These are phyloP conservation scores for Hypoxylon sp. DNA, from an alignment of 2,329 filamentous ascomycete genomes.

Conservation along the genomic window DNA sequence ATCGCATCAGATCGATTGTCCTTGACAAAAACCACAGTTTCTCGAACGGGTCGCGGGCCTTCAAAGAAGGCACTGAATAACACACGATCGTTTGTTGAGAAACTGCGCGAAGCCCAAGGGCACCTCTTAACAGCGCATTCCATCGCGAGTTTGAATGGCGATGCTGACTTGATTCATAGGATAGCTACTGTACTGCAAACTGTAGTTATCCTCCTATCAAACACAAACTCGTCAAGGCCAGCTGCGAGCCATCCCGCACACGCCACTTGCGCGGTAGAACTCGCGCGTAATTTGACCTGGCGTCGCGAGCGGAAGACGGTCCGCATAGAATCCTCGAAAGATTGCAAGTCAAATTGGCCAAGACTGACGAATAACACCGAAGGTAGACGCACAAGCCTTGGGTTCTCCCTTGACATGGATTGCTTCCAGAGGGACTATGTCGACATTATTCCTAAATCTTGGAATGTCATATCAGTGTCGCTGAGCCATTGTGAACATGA, in stretches of 20 bases:
- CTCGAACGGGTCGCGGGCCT: conserved; percentile 50
- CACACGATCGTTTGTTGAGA: conserved; percentile 67
- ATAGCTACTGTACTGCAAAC: conserved; percentile 74
- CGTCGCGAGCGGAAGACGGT: conserved; percentile 72
- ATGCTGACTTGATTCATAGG: conserved; percentile 72
- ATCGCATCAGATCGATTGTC: conserved; percentile 55
- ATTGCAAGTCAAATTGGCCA: conserved; percentile 54
- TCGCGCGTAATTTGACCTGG: conserved; percentile 77
- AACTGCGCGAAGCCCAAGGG: conserved; percentile 74
- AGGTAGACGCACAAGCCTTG: conserved; percentile 60
- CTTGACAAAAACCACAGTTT: conserved; percentile 55
- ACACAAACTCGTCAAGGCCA: conserved; percentile 64
- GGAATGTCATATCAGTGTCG: conserved; percentile 88
- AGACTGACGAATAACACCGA: conserved; percentile 52
- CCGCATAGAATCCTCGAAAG: conserved; percentile 56
- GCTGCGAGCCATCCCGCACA: conserved; percentile 66
- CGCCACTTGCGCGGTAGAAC: conserved; percentile 74
- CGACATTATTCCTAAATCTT: conserved; percentile 83
- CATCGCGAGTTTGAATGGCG: conserved; percentile 64
- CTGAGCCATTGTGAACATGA: conserved; percentile 86
- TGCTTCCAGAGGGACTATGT: conserved; percentile 84
- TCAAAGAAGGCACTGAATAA: conserved; percentile 47
- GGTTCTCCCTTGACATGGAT: conserved; percentile 65
- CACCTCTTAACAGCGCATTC: conserved; percentile 74
- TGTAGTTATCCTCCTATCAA: conserved; percentile 74